Evolutionary conservation across 2,329 filamentous ascomycete genomes (phyloP), one percentile per base, ranked within the genome.

Genomic region (Talaromyces funiculosus): DNA sequence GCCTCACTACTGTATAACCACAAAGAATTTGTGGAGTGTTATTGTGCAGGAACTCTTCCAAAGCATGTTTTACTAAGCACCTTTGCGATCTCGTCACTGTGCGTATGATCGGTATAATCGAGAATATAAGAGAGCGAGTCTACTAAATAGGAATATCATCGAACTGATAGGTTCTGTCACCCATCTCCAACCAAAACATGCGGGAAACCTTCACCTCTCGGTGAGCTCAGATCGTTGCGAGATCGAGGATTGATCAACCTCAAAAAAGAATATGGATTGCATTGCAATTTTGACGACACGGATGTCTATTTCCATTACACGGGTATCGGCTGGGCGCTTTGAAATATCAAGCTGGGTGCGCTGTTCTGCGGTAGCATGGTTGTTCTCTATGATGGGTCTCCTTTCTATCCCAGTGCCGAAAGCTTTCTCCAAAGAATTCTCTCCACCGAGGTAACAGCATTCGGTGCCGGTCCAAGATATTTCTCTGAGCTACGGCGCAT

Each of bases 311-410:
- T 80, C 61, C 78, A 80, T 61, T 81, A 79, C 66, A 75, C 72
- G 4, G 77, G 71, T 45, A 80, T 78, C 1, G 77, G 76, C 6
- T 81, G 78, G 78, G 73, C 80, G 1, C 70, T 80, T n/a, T 79
- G 75, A 68, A 77, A 78, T 64, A 73, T 77, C 43, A 77, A 78
- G 75, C 72, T 75, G 58, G 75, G 75, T 29, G 73, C 78, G 63
- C 68, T 78, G n/a, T 71, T 73, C 12, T 71, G 72, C 29, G 77
- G 77, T n/a, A 72, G 73, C 12, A 74, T 72, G 26, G 67, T 77
- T 7, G 71, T 80, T 63, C 70, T 75, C 49, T 80, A 79, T 66
- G 76, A 79, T 59, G 78, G 78, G 20, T 75, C 72, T 1, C 75
- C 77, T 0, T 67, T 78, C 43, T 77, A 74, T 66, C 78, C 77